A percentile compares a stretch with the other conserved stretches of the same genome.
Evolutionary conservation across 2,329 filamentous ascomycete species (phyloP).

Genomic region (Alternaria sp.): DNA sequence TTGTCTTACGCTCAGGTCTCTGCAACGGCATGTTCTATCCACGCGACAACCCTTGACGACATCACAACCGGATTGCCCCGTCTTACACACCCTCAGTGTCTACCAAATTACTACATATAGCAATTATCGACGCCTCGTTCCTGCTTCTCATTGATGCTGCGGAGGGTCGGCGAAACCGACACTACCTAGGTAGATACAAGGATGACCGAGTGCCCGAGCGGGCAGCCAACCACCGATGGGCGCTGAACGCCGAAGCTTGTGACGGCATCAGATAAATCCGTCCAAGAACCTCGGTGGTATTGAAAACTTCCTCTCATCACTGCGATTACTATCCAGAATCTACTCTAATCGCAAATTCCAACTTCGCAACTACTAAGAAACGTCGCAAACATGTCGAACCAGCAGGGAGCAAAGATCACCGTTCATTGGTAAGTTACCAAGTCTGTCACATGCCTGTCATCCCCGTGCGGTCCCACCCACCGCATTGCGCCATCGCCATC

Average conservation of each 20-base stretch:
- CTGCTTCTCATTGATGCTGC: background rate
- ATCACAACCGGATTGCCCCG: background rate
- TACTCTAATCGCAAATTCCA: background rate
- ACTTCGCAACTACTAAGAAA: too few species aligned
- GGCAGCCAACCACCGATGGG: constrained; percentile 6
- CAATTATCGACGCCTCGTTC: background rate
- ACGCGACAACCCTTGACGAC: background rate
- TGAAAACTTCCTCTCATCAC: background rate
- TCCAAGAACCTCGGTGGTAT: constrained; percentile 10
- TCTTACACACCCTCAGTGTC: background rate
- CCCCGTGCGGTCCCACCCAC: background rate
- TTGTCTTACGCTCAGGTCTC: too few species aligned
- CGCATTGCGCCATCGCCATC: constrained; percentile 9
- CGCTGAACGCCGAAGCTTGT: constrained; percentile 11
- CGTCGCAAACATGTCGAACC: constrained; percentile 24
- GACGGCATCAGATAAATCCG: constrained; percentile 3
- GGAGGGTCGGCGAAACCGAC: constrained; percentile 6
- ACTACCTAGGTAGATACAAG: background rate
- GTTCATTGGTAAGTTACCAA: constrained; percentile 41
- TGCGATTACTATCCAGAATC: background rate
- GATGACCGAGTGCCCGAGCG: background rate
- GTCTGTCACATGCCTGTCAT: background rate
- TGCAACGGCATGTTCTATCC: too few species aligned
- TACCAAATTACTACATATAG: background rate
- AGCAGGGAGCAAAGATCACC: constrained; percentile 44